Evolutionary conservation across 2,329 filamentous ascomycete species (phyloP).

Genomic region (Cladosporium oxysporum): DNA sequence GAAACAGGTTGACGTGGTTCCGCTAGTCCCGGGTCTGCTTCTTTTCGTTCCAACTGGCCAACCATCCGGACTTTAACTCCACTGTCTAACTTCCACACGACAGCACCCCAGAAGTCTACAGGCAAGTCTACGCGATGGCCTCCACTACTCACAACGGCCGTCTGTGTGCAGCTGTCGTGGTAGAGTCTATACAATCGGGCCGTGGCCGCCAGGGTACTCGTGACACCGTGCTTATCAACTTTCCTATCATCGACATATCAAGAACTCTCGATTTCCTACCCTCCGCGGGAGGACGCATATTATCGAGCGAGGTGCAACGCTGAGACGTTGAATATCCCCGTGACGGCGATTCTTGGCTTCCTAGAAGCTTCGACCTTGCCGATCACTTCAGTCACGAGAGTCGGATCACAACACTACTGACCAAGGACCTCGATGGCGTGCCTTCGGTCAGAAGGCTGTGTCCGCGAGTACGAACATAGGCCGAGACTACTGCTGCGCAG

Average conservation of each 20-base stretch:
- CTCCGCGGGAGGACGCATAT: neutral
- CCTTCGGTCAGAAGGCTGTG: neutral
- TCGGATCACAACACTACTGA: neutral
- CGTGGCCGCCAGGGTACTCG: neutral
- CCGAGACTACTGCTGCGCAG: neutral
- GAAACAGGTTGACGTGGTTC: neutral
- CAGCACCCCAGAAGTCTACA: neutral
- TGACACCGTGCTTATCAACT: neutral
- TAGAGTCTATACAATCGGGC: neutral
- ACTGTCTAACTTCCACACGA: neutral
- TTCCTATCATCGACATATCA: neutral
- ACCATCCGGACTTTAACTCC: slow-evolving; percentile 1
- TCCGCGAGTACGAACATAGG: neutral
- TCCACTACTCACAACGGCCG: neutral
- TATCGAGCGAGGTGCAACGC: neutral
- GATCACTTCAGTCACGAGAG: slow-evolving; percentile 1
- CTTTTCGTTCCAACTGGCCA: neutral
- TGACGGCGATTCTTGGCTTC: neutral
- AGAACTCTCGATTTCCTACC: neutral
- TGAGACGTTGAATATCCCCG: neutral
- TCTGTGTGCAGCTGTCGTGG: neutral
- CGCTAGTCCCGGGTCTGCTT: neutral
- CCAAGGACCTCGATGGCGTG: neutral
- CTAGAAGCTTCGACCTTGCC: neutral
- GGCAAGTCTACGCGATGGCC: slow-evolving; percentile 5